These are phyloP conservation scores for Hyphodiscus sp. DNA, from an alignment of 2,329 filamentous ascomycete species.

Conservation along the genomic window DNA sequence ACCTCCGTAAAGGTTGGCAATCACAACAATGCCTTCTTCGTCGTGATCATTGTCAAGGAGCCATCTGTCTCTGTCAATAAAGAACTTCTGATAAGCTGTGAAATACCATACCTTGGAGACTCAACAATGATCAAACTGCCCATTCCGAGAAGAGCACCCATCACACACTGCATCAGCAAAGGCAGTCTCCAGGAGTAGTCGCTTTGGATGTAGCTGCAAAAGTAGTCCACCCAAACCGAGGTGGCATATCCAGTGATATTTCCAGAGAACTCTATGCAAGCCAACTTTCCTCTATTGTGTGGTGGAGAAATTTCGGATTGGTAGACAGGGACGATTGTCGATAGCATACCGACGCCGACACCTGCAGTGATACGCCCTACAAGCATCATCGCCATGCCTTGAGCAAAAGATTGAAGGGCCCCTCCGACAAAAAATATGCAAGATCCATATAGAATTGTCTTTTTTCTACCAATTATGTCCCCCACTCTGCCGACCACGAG, in stretches of 20 bases:
- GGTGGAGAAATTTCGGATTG: conserved; percentile 94
- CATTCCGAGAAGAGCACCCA: conserved; percentile 65
- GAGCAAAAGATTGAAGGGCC: conserved; percentile 74
- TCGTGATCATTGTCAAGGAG: conserved; percentile 96
- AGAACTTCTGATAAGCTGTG: background rate
- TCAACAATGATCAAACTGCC: conserved; percentile 94
- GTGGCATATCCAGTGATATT: conserved; percentile 81
- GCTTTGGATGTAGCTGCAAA: conserved; percentile 64
- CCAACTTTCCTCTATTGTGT: conserved; percentile 90
- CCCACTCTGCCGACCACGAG: conserved; percentile 81
- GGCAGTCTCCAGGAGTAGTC: conserved; percentile 88
- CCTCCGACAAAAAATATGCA: conserved; percentile 82
- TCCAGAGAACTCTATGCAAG: conserved; percentile 96
- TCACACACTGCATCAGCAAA: conserved; percentile 85
- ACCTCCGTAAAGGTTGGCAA: conserved; percentile 92
- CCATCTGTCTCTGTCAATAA: conserved; percentile 59
- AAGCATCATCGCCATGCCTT: conserved; percentile 84
- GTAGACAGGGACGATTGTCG: conserved; percentile 89
- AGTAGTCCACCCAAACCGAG: background rate
- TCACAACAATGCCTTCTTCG: conserved; percentile 96
- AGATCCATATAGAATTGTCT: conserved; percentile 89
- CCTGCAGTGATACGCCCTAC: conserved; percentile 77
- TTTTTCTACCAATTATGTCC: conserved; percentile 82
- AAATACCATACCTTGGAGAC: conserved; percentile 65
- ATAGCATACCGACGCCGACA: conserved; percentile 79